These are phyloP conservation scores for Kwoniella dejecticola DNA, from an alignment of 768 basidiomycete species.

Conservation along the genomic window DNA sequence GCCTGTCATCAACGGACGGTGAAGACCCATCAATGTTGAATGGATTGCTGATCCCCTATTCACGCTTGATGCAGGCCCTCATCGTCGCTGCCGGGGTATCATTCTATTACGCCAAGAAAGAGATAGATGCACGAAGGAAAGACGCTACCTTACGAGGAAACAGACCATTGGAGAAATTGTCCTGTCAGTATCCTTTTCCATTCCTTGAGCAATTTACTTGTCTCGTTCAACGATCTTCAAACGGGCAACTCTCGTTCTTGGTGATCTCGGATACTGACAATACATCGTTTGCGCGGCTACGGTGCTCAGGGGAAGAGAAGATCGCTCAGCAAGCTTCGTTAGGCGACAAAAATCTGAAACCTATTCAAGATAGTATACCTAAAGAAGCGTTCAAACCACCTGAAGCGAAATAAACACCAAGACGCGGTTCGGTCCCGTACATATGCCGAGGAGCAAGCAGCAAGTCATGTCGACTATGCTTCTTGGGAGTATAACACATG, in stretches of 20 bases:
- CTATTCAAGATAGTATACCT: constrained; percentile 9
- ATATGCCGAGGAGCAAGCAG: not conserved
- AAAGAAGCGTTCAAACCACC: constrained; percentile 17
- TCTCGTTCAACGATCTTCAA: too few species aligned
- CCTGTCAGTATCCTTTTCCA: constrained; percentile 39
- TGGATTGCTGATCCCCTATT: too few species aligned
- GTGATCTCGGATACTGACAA: too few species aligned
- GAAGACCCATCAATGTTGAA: too few species aligned
- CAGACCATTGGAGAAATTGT: constrained; percentile 31
- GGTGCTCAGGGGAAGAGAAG: constrained; percentile 24
- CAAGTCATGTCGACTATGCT: too few species aligned
- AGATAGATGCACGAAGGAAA: constrained; percentile 29
- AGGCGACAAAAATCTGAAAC: constrained; percentile 9
- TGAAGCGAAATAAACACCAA: constrained; percentile 1
- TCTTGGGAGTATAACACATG: not conserved
- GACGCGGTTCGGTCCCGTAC: not conserved
- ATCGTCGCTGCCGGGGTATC: constrained; percentile 35
- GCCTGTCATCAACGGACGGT: too few species aligned
- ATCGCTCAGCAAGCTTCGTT: constrained; percentile 10
- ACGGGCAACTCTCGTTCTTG: too few species aligned
- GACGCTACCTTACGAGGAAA: constrained; percentile 27
- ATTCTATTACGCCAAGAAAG: constrained; percentile 39
- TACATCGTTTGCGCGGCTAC: too few species aligned
- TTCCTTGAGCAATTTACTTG: too few species aligned
- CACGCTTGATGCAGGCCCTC: constrained; percentile 22